Evolutionary conservation across 805 yeast species (phyloP), one percentile per base, ranked within the genome.

Genomic region (Candida railenensis): DNA sequence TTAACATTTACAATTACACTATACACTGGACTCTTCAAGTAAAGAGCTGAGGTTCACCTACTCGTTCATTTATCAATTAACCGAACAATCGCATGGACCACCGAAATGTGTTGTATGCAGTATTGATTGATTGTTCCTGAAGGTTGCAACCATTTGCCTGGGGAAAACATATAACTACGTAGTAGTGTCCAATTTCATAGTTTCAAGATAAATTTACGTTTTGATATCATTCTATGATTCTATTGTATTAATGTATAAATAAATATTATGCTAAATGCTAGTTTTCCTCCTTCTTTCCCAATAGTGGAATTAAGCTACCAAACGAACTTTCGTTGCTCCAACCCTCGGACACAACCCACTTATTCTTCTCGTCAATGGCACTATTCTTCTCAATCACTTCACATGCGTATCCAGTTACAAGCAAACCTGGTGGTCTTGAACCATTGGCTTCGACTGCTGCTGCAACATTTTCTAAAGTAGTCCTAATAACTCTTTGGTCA

Each of bases 341-440:
- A 2, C 81, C 80, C 53, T 78, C 82, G 49, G 77, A 80, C 2
- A 79, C 71, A 1, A 52, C 44, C 83, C 83, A 79, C 33, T 55
- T 61, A 32, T 56, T 62, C 21, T 56, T 64, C 0, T 46, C 53
- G 11, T 49, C 60, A 15, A 38, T 48, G 0, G 55, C 45, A 3
- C 5, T 7, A 11, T 56, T 37, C 25, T 55, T 50, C 25, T 57
- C 56, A 15, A 82, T 61, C 0, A 82, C 83, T 9, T 76, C 76
- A 54, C 97, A 91, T 0, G 92, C 85, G 51, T 77, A 73, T 0
- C 98, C 98, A 1, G 89, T 78, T 2, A 92, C 85, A 37, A 92
- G 71, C 45, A 92, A 69, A 0, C 98, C 98, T 0, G 98, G 98
- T 0, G 98, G 98, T 51, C 96, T 74, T 11, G 94, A 83, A 0